These are phyloP conservation scores for Lasiodiplodia sp. DNA, from an alignment of 2,329 filamentous ascomycete genomes.

Conservation along the genomic window DNA sequence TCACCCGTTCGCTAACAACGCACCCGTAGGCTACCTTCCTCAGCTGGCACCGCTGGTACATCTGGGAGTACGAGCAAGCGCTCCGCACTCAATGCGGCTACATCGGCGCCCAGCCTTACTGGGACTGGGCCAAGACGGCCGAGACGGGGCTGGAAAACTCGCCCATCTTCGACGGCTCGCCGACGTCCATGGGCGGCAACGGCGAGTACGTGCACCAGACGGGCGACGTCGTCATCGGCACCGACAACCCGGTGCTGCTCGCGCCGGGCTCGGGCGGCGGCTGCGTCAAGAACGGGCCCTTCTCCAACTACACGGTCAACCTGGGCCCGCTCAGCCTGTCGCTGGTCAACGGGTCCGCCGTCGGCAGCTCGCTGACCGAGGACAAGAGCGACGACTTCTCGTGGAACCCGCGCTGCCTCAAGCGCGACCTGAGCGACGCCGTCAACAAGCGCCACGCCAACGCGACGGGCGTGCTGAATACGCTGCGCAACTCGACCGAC, in stretches of 20 bases:
- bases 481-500: constrained; percentile 38
- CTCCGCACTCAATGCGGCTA: constrained; percentile 54
- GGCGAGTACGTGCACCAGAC: constrained; percentile 39
- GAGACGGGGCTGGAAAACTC: constrained; percentile 43
- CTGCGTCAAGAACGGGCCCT: constrained; percentile 61
- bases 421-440: constrained; percentile 46
- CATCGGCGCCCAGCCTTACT: constrained; percentile 53
- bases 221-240: constrained; percentile 27
- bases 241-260: constrained; percentile 41
- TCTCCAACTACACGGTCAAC: constrained; percentile 55
- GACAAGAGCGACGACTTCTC: constrained; percentile 30
- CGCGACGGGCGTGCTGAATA: constrained; percentile 35
- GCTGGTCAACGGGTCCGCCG: constrained; percentile 35
- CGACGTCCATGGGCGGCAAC: constrained; percentile 56
- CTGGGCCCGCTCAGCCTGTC: constrained; percentile 55
- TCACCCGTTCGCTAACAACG: constrained; percentile 15
- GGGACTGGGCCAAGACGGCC: constrained; percentile 29
- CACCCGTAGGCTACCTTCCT: constrained; percentile 42
- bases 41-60: constrained; percentile 53
- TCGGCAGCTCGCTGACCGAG: constrained; percentile 17
- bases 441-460: constrained; percentile 36
- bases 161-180: constrained; percentile 63
- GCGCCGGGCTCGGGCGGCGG: constrained; percentile 63
- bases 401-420: constrained; percentile 50
- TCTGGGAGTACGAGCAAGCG: constrained; percentile 52